Percentiles rank a stretch among this genome's conserved stretches.
These are phyloP conservation scores for Pseudocercospora fuligena DNA, from an alignment of 2,329 filamentous ascomycete species.

Conservation along the genomic window DNA sequence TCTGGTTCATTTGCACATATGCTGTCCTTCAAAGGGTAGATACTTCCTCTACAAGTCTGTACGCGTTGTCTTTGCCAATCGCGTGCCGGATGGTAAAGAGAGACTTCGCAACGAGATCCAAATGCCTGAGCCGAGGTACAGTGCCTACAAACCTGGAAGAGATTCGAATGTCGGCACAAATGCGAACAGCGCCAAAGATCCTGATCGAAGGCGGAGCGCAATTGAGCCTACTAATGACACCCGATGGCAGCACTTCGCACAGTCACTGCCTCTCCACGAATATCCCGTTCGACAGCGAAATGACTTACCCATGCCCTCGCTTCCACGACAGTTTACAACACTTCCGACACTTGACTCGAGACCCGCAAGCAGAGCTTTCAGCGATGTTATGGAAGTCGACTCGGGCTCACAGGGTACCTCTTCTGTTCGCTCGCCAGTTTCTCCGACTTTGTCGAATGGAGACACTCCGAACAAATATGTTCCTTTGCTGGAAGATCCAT, in stretches of 20 bases:
- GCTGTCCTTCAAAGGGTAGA: slow-evolving; percentile 79
- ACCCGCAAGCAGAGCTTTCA: slow-evolving; percentile 36
- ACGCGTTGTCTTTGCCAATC: slow-evolving; percentile 93
- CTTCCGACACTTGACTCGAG: slow-evolving; percentile 38
- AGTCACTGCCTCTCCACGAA: slow-evolving; percentile 30
- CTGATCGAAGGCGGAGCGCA: slow-evolving; percentile 25
- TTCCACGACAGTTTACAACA: slow-evolving; percentile 33
- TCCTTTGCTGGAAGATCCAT: slow-evolving; percentile 28
- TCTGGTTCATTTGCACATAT: slow-evolving; percentile 90
- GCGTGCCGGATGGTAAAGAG: slow-evolving; percentile 94
- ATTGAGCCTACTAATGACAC: slow-evolving; percentile 16
- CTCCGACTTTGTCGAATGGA: slow-evolving; percentile 17
- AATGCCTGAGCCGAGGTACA: slow-evolving; percentile 84
- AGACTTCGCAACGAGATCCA: slow-evolving; percentile 89
- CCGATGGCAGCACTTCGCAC: slow-evolving; percentile 24
- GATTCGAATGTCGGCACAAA: slow-evolving; percentile 42
- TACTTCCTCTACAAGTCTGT: slow-evolving; percentile 92
- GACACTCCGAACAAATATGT: slow-evolving; percentile 16
- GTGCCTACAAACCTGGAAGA: slow-evolving; percentile 73
- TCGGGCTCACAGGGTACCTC: slow-evolving; percentile 27
- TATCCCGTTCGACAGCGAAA: slow-evolving; percentile 35
- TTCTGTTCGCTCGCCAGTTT: slow-evolving; percentile 28
- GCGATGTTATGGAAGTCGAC: slow-evolving; percentile 32
- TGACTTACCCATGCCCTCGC: slow-evolving; percentile 29
- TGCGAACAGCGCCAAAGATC: slow-evolving; percentile 21